These are phyloP conservation scores for Starmerella potacharoeniae DNA, from an alignment of 805 yeast genomes.

Conservation along the genomic window DNA sequence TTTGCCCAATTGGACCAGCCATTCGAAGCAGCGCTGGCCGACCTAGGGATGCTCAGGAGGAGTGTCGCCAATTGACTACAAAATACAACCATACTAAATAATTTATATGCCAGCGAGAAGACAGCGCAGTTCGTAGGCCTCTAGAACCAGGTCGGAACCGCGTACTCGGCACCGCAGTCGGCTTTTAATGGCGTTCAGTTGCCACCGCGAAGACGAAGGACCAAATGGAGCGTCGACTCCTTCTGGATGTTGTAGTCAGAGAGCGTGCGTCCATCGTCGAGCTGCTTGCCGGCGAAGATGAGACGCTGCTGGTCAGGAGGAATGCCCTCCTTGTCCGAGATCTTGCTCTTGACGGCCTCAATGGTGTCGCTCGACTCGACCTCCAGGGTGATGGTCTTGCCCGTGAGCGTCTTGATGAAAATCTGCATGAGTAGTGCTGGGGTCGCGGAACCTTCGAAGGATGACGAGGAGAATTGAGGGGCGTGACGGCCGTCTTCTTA, in stretches of 20 bases:
- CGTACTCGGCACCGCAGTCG: background rate
- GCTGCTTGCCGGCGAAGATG: slow-evolving; percentile 90
- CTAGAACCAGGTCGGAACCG: background rate
- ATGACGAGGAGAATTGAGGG: background rate
- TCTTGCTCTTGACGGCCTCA: slow-evolving; percentile 87
- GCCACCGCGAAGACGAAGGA: slow-evolving; percentile 79
- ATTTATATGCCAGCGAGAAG: background rate
- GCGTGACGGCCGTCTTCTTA: background rate
- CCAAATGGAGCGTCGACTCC: slow-evolving; percentile 77
- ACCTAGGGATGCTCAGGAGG: too few species aligned
- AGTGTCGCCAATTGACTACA: background rate
- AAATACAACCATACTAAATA: background rate
- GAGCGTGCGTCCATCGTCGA: slow-evolving; percentile 87
- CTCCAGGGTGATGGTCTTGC: slow-evolving; percentile 82
- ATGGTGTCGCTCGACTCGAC: slow-evolving; percentile 91
- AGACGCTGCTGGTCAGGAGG: slow-evolving; percentile 95
- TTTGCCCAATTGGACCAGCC: too few species aligned
- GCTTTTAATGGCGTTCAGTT: slow-evolving; percentile 28
- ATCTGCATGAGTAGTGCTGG: slow-evolving; percentile 38
- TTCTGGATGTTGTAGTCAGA: slow-evolving; percentile 92
- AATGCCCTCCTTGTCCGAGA: slow-evolving; percentile 90
- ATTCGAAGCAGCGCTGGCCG: too few species aligned
- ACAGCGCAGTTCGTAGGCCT: background rate
- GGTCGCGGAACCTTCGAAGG: slow-evolving; percentile 8
- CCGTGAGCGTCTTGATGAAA: slow-evolving; percentile 98